Evolutionary conservation across 192 early-diverging fungal genomes (phyloP), one percentile per base, ranked within the genome.

Genomic region (Rhizophagus sp.): DNA sequence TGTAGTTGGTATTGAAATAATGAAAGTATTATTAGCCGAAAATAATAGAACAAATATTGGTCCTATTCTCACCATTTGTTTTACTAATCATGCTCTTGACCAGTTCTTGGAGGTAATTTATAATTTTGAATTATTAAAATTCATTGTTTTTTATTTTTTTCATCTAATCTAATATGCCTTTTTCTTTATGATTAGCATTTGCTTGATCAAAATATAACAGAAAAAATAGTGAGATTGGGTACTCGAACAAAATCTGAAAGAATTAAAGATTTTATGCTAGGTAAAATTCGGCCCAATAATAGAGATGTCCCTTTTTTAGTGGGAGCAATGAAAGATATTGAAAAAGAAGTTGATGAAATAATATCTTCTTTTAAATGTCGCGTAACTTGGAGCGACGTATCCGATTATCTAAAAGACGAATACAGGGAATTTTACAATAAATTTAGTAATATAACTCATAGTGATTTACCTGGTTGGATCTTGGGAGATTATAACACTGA

Each of bases 21-120:
- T 89, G 76, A 70, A 69, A 25, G 85, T 85, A 4, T 82, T 89
- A 4, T 57, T 84, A 13, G 74, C 81, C 3, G 11, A n/a, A 30
- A 3, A 27, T 33, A 84, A 84, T 82, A 80, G 76, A 47, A 76
- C 81, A 24, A 81, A 75, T 17, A 78, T 82, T 13, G 83, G 78
- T 50, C 90, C 87, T 2, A 86, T 90, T 50, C 81, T 91, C 3
- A 80, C 84, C 44, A 83, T 91, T n/a, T 87, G 86, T 47, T 89
- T 85, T 66, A 91, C 90, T 10, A 91, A 91, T 75, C 90, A 90
- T 69, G 91, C 91, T 1, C 75, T 92, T 11, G 91, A 91, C 62
- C 88, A 91, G 75, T 92, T 92, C 69, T 66, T 92, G 3, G 86
- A 88, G 39, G 52, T 44, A 27, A n/a, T 8, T 0, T 52, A 8